Base-by-base conservation (phyloP, 192 early-diverging fungal species). In the Backusella psychrophila region DNA sequence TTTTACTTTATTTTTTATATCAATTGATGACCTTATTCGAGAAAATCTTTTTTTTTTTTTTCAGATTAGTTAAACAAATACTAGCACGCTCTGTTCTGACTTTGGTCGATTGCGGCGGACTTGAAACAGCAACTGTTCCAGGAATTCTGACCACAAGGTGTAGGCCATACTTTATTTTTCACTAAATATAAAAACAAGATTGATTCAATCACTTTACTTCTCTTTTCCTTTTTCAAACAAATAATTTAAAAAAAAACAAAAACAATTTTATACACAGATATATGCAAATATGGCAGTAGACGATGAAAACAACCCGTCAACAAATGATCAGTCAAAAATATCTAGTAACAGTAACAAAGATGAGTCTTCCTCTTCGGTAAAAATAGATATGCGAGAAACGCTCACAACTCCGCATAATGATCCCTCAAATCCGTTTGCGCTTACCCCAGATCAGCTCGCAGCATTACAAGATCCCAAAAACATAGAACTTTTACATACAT, bases 391-490 rank as follows among this genome's bases (percentile, higher is more conserved):
- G 66, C 56, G 59, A 21, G 77, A 73, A 29, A 17, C 69, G 14
- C 44, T 71, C 11, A 78, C 82, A 23, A 39, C 34, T n/a, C 75
- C 82, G 21, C 87, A 85, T 36, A 69, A 75, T 17, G 53, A 78
- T 75, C 77, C 78, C 35, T 59, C 78, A 5, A 86, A 87, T 74
- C 89, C 85, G 1, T 91, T 90, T 75, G 76, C 85, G 0, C 87
- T 90, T 75, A 88, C 84, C n/a, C 82, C 85, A 1, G 68, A 77
- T 21, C 82, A 87, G 59, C 82, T 92, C 19, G 71, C 81, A 42
- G 68, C 76, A 17, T 71, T 91, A 38, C 77, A 89, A 21, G 91
- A 92, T 76, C 87, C 88, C 15, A 92, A 93, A 76, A 82, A 87
- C 39, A 44, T 87, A 31, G 81, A 74, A 53, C 31, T 77, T 38